Conservation (phyloP, 108 stramenopile species). For the Licmophora abbreviata region DNA sequence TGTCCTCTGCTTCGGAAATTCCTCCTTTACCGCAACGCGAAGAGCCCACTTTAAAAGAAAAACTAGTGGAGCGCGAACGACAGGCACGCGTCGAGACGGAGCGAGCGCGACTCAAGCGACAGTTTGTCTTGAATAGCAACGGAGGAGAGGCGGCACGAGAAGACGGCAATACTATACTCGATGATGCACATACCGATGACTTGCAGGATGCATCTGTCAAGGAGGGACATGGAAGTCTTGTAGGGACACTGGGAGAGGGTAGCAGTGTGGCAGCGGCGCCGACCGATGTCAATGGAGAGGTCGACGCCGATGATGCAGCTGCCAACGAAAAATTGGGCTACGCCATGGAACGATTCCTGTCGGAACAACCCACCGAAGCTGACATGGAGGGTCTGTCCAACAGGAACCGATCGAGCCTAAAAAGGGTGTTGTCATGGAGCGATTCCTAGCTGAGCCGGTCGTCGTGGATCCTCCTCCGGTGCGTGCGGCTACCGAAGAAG, state of each 20-base stretch:
- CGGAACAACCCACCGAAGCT: slow-evolving; percentile 10
- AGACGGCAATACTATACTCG: slow-evolving; percentile 4
- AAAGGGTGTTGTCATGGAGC: slow-evolving; percentile 43
- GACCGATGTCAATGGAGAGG: slow-evolving; percentile 1
- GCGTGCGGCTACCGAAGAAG: neutral
- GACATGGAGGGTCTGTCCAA: neutral
- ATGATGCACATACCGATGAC: no score
- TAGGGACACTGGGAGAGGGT: slow-evolving; percentile 40
- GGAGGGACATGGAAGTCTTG: slow-evolving; percentile 29
- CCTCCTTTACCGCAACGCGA: slow-evolving; percentile 4
- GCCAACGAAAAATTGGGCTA: slow-evolving; percentile 21
- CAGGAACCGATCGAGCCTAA: neutral
- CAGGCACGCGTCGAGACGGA: slow-evolving; percentile 66
- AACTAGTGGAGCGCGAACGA: slow-evolving; percentile 64
- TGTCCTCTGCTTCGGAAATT: neutral
- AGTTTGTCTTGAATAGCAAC: slow-evolving; percentile 45
- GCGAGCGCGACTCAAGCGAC: slow-evolving; percentile 55
- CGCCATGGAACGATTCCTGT: slow-evolving; percentile 64
- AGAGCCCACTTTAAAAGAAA: slow-evolving; percentile 61
- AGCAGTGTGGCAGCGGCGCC: slow-evolving; percentile 18
- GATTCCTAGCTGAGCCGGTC: slow-evolving; percentile 30
- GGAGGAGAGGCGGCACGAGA: slow-evolving; percentile 11
- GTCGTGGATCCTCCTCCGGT: slow-evolving; percentile 9
- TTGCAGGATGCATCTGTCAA: neutral
- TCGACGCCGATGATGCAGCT: slow-evolving; percentile 15